Evolutionary conservation across 1,284 basidiomycete species (phyloP).

Genomic region (Trametes polyzona): DNA sequence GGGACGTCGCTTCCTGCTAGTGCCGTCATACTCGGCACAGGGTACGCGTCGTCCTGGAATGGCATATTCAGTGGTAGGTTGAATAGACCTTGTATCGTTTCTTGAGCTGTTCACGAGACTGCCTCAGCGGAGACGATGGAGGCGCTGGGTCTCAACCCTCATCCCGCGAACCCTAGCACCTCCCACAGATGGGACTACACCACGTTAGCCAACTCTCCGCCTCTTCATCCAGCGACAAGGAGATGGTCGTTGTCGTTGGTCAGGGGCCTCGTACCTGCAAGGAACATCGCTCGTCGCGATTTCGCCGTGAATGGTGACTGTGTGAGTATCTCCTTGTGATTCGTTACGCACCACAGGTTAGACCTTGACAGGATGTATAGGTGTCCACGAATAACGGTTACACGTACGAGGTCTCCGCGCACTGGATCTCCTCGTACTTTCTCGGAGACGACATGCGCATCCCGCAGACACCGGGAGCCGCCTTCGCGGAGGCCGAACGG

Average conservation of each 20-base stretch:
- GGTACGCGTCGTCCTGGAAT: constrained; percentile 57
- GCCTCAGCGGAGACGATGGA: constrained; percentile 43
- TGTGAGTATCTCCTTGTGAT: too few species aligned
- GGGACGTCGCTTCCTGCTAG: constrained; percentile 44
- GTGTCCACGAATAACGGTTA: constrained; percentile 57
- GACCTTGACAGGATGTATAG: constrained; percentile 28
- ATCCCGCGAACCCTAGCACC: constrained; percentile 25
- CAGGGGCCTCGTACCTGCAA: constrained; percentile 58
- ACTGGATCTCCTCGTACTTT: constrained; percentile 70
- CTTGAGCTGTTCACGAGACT: too few species aligned
- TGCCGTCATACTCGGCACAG: constrained; percentile 57
- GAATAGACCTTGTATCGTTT: too few species aligned
- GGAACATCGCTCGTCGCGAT: constrained; percentile 55
- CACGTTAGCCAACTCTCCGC: constrained; percentile 12
- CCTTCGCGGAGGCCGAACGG: constrained; percentile 43
- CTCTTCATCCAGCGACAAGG: constrained; percentile 13
- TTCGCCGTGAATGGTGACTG: constrained; percentile 66
- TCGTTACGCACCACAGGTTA: too few species aligned
- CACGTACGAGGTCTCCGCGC: constrained; percentile 53
- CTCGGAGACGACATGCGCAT: constrained; percentile 51
- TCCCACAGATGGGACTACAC: constrained; percentile 40
- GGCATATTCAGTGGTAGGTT: constrained; percentile 50
- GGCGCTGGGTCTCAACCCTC: constrained; percentile 45
- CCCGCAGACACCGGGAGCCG: constrained; percentile 49
- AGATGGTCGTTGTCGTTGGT: constrained; percentile 47